Evolutionary conservation across 495 filamentous ascomycete genomes (phyloP), one percentile per base, ranked within the genome.

Genomic region (Choiromyces venosus): DNA sequence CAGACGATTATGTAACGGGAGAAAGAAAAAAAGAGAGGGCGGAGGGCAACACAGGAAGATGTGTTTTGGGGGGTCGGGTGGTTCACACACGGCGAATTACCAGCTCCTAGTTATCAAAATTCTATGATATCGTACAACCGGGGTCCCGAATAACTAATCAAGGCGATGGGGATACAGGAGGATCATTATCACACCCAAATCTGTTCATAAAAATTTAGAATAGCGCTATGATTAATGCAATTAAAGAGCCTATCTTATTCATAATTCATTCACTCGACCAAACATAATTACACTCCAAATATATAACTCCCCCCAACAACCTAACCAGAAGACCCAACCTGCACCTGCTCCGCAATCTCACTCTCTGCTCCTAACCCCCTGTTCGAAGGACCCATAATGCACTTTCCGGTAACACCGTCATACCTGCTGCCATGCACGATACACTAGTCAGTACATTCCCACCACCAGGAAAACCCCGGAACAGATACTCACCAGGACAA

Each of bases 371-470:
- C 25, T 46, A 78, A 71, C 4, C 67, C 77, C 19, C 70, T 74
- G n/a, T 87, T 87, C 0, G 85, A 80, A 33, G 87, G 87, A 0
- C 87, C 87, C 46, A 82, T 83, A 16, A 88, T 74, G 52, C 85
- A 85, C 35, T 87, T 77, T 10, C 87, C 87, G 38, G 85, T 85
- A n/a, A 71, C 33, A 36, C 83, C 83, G 12, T 84, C 84, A 75
- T 88, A 88, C 2, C 87, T 83, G 73, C 85, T 87, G 0, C 86
- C 87, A 74, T 89, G 87, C 0, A 88, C 84, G 37, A 83, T 76
- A 71, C 76, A 82, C 16, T 52, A 35, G 64, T 52, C n/a, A 71
- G 52, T 12, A 44, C 4, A 64, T 19, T 3, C 46, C 29, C 37
- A 19, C 65, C 39, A 42, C 18, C 36, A 21, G 33, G 14, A n/a